Evolutionary conservation across 495 filamentous ascomycete genomes (phyloP).

Genomic region (Penicillium herquei): DNA sequence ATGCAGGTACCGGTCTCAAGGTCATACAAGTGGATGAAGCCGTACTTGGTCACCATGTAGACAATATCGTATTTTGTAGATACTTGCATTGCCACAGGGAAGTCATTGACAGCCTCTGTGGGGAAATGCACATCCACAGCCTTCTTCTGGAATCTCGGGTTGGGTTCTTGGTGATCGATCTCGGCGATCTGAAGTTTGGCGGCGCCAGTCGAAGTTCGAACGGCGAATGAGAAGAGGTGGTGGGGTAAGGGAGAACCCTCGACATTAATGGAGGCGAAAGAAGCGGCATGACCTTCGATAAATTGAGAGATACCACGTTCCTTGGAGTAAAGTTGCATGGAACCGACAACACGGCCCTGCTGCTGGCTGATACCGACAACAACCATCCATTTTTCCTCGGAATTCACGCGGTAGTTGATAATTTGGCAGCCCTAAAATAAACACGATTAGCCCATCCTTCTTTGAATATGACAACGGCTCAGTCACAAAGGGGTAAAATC

Average conservation of each 20-base stretch:
- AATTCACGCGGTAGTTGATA: slow-evolving; percentile 97
- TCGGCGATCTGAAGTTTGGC: slow-evolving; percentile 98
- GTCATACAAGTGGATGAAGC: slow-evolving; percentile 98
- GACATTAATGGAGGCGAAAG: slow-evolving; percentile 85
- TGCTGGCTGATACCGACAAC: slow-evolving; percentile 93
- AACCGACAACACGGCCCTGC: slow-evolving; percentile 88
- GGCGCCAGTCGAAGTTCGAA: slow-evolving; percentile 79
- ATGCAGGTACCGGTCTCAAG: slow-evolving; percentile 95
- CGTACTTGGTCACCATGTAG: slow-evolving; percentile 97
- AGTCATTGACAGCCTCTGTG: slow-evolving; percentile 89
- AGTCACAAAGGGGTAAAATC: slow-evolving; percentile 22
- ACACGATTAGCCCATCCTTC: slow-evolving; percentile 13
- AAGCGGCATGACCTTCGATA: slow-evolving; percentile 95
- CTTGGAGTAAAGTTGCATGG: slow-evolving; percentile 94
- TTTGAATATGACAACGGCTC: background rate
- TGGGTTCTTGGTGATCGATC: slow-evolving; percentile 86
- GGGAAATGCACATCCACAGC: slow-evolving; percentile 98
- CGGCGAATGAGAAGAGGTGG: slow-evolving; percentile 95
- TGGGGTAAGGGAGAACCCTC: slow-evolving; percentile 88
- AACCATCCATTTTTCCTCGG: slow-evolving; percentile 97
- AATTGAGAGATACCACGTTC: slow-evolving; percentile 96
- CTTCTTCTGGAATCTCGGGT: slow-evolving; percentile 88
- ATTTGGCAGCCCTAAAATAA: slow-evolving; percentile 81
- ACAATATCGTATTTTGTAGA: slow-evolving; percentile 93
- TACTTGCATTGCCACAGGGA: slow-evolving; percentile 97